Base-by-base conservation (phyloP, 805 yeast species). In the Kodamaea leandrae region DNA sequence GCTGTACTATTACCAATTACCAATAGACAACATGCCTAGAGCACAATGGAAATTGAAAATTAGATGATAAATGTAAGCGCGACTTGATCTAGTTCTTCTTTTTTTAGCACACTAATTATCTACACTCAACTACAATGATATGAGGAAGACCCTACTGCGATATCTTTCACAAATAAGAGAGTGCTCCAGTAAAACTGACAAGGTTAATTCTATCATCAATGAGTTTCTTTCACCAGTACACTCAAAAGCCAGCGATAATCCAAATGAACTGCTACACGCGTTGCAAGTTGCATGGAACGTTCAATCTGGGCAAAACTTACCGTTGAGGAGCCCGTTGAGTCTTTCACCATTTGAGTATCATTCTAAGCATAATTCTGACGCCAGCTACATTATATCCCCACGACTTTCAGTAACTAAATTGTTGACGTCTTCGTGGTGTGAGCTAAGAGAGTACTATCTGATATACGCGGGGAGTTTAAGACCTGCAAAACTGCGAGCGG, bases 401-500 rank as follows among this genome's bases (percentile, higher is more conserved):
- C 53, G 84, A 29, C 54, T 80, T 12, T 74, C 80, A 1, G 88
- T 83, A 3, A 82, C 90, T 0, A 74, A 70, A 41, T 55, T 85
- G 6, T 58, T 82, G 8, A 76, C 83, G 0, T 67, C 74, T 23
- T 59, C 71, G 12, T 84, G 88, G 86, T 85, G 93, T 64, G 91
- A 85, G 57, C 60, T 84, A 34, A 62, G 78, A 29, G 68, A 64
- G 14, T 68, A 73, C 44, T 84, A 78, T 53, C 68, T 71, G 17
- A 53, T 78, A 0, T 83, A 75, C 49, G 62, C 81, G 0, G 69
- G 71, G 15, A 61, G 71, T 4, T 57, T 2, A 51, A 51, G 2
- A 30, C 44, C 30, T 41, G 50, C 23, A 58, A 58, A 16, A 16
- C 73, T 72, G 4, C 49, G 45, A 2, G 68, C 73, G 2, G 71